phyloP scores from a whole-genome alignment of 495 filamentous ascomycete species.

The Tuber melanosporum region DNA sequence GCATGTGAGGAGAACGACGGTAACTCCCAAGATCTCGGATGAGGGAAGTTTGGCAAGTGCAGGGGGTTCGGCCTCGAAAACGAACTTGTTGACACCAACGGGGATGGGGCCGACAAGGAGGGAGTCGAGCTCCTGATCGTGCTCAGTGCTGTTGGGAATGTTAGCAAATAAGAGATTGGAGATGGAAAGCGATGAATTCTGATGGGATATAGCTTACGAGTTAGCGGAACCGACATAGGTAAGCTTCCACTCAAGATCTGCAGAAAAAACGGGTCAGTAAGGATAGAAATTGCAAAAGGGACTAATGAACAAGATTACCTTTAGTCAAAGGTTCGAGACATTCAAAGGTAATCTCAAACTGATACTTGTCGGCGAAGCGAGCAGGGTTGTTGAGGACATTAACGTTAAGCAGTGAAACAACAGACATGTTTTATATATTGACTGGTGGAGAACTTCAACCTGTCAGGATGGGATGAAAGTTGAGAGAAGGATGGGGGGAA shows the following conservation, averaged over 20 bases:
- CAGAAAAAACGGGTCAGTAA: conserved; percentile 4
- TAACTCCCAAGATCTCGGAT: conserved; percentile 92
- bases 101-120: conserved; percentile 94
- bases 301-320: conserved; percentile 49
- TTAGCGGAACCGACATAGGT: conserved; percentile 98
- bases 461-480: conserved; percentile 19
- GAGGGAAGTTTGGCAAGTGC: conserved; percentile 81
- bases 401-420: conserved; percentile 90
- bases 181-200: conserved; percentile 6
- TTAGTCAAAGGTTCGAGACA: conserved; percentile 89
- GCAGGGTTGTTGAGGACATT: conserved; percentile 95
- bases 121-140: conserved; percentile 96
- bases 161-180: conserved; percentile 30
- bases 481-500: conserved; percentile 1
- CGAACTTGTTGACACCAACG: conserved; percentile 95
- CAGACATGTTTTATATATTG: conserved; percentile 66
- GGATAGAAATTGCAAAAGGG: conserved; percentile 5
- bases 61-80: conserved; percentile 92
- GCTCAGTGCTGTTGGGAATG: conserved; percentile 61
- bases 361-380: conserved; percentile 76
- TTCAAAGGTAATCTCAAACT: conserved; percentile 98
- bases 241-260: conserved; percentile 98
- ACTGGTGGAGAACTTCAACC: conserved; percentile 21
- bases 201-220: conserved; percentile 56
- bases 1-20: conserved; percentile 92